Evolutionary conservation across 2,329 filamentous ascomycete genomes (phyloP).

Genomic region (Verticillium alfalfae): DNA sequence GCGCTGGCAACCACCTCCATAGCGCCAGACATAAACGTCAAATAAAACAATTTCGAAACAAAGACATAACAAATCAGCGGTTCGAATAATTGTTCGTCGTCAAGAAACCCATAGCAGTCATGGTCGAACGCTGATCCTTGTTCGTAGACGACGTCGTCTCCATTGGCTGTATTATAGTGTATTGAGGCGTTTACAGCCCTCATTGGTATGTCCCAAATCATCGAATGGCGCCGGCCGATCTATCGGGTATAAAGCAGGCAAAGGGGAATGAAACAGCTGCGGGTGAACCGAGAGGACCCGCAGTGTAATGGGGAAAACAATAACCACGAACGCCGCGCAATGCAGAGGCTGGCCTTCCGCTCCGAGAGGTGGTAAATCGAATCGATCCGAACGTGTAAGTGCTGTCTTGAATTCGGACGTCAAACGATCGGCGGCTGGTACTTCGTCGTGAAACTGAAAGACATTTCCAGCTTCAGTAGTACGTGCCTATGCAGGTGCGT

Average conservation of each 20-base stretch:
- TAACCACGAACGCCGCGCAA: background rate
- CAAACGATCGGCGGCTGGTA: background rate
- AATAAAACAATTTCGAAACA: conserved; percentile 1
- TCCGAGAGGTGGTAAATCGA: background rate
- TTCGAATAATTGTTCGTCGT: background rate
- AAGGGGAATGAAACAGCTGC: background rate
- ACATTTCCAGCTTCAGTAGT: background rate
- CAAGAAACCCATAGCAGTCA: background rate
- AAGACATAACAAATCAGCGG: background rate
- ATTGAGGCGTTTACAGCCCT: background rate
- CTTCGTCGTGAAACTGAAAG: background rate
- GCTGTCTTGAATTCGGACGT: background rate
- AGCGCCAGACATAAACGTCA: background rate
- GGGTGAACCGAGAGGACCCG: background rate
- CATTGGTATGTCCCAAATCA: conserved; percentile 1
- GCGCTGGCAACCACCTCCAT: background rate
- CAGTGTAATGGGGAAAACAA: background rate
- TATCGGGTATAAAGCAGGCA: conserved; percentile 13
- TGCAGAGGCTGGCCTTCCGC: background rate
- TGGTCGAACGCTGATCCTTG: background rate
- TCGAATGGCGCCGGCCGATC: conserved; percentile 8
- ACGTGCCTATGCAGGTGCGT: background rate
- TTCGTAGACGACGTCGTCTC: background rate
- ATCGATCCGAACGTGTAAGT: background rate
- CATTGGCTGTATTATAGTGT: conserved; percentile 1